Conservation (phyloP, 352 stramenopile species). For the Pythium sp. region DNA sequence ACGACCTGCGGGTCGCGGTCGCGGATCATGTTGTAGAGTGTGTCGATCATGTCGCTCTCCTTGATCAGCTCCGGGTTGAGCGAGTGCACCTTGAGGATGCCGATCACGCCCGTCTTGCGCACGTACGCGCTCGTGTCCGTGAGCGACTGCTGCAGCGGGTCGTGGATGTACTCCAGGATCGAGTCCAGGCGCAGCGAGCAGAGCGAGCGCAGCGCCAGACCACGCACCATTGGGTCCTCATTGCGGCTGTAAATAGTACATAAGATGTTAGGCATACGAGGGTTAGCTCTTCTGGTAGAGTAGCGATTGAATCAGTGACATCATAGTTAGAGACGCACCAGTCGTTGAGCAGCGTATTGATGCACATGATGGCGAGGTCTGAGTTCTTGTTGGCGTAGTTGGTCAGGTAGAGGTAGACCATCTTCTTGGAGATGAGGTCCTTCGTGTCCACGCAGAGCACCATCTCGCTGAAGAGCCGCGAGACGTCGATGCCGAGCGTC, state of each 20-base stretch:
- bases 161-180: conserved; percentile 98
- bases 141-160: conserved; percentile 90
- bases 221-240: conserved; percentile 98
- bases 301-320: not conserved
- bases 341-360: conserved; percentile 99
- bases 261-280: not conserved
- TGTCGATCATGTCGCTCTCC: conserved; percentile 96
- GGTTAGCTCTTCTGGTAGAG: not conserved
- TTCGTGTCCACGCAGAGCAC: conserved; percentile 96
- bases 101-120: conserved; percentile 98
- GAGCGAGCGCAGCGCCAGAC: conserved; percentile 95
- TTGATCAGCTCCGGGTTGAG: conserved; percentile 91
- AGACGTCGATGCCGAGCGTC: conserved; percentile 99
- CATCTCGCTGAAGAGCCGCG: conserved; percentile 98
- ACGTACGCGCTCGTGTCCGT: conserved; percentile 97
- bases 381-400: conserved; percentile 99
- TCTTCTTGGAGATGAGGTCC: conserved; percentile 99
- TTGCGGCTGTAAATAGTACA: conserved; percentile 71
- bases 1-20: conserved; percentile 98
- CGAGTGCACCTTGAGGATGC: conserved; percentile 96
- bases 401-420: conserved; percentile 99
- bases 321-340: conserved; percentile 63
- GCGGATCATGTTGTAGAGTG: conserved; percentile 98
- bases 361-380: conserved; percentile 99
- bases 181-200: conserved; percentile 95